Evolutionary conservation across 1,284 basidiomycete species (phyloP).

Genomic region (Mycena citricolor): DNA sequence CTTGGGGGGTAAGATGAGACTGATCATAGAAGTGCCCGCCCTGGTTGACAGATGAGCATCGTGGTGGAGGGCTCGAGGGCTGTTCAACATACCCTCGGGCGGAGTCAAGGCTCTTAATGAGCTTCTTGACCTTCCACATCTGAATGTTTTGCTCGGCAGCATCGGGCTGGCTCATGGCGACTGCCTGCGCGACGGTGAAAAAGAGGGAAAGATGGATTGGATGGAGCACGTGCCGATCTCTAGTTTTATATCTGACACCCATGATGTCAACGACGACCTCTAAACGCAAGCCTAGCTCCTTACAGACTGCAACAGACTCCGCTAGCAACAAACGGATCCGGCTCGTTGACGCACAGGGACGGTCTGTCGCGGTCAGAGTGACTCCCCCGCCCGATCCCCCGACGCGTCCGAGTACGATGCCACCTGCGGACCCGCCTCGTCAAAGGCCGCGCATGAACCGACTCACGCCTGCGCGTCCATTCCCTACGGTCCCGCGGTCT

Average conservation of each 20-base stretch:
- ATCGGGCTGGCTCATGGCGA: constrained; percentile 66
- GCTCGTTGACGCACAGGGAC: constrained; percentile 18
- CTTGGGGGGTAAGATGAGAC: constrained; percentile 93
- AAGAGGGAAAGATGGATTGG: constrained; percentile 22
- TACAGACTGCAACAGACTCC: constrained; percentile 18
- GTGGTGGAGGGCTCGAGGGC: constrained; percentile 10
- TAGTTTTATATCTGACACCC: not conserved
- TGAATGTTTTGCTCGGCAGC: constrained; percentile 85
- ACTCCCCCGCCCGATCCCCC: constrained; percentile 7
- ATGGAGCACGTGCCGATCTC: constrained; percentile 6
- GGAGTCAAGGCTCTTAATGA: constrained; percentile 91
- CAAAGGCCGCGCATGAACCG: constrained; percentile 50
- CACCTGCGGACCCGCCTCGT: constrained; percentile 14
- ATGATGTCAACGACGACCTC: constrained; percentile 4
- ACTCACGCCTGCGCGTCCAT: constrained; percentile 69
- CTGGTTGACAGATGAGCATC: constrained; percentile 38
- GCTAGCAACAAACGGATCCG: constrained; percentile 37
- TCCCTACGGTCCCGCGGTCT: constrained; percentile 73
- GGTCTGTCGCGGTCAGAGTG: constrained; percentile 19
- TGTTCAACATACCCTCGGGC: constrained; percentile 82
- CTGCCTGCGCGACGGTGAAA: constrained; percentile 38
- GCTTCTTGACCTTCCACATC: constrained; percentile 98
- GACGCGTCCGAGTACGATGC: not conserved
- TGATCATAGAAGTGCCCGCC: constrained; percentile 99
- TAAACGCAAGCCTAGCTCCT: constrained; percentile 40